Evolutionary conservation across 1,284 basidiomycete genomes (phyloP).

Genomic region (Phellinidium pouzarii): DNA sequence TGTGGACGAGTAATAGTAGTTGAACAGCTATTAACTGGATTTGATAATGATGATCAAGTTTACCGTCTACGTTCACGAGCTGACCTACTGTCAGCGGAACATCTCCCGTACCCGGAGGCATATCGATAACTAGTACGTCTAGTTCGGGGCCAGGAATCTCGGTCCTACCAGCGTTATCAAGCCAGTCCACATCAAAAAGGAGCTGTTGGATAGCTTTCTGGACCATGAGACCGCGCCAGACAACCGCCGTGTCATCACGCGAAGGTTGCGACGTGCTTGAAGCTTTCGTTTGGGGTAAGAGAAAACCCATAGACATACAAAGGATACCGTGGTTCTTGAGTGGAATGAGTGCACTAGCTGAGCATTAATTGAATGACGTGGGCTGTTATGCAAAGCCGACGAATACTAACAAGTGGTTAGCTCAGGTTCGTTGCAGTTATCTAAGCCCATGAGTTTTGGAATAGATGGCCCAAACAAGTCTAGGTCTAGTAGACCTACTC

Average conservation of each 20-base stretch:
- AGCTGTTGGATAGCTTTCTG: conserved; percentile 98
- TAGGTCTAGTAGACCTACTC: conserved; percentile 87
- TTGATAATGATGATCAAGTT: conserved; percentile 20
- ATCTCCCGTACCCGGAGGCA: conserved; percentile 97
- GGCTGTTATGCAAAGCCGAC: neutral
- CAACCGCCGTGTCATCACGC: conserved; percentile 68
- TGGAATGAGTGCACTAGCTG: conserved; percentile 78
- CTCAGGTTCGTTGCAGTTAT: conserved; percentile 72
- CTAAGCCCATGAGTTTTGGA: conserved; percentile 93
- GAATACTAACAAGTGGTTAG: conserved; percentile 60
- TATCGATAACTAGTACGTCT: conserved; percentile 90
- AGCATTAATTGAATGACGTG: neutral
- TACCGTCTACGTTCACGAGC: conserved; percentile 82
- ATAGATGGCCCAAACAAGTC: conserved; percentile 96
- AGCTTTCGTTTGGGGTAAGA: conserved; percentile 47
- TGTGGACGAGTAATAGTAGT: neutral
- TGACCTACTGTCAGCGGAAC: conserved; percentile 92
- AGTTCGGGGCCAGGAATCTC: conserved; percentile 41
- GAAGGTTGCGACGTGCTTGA: conserved; percentile 31
- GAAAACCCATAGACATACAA: conserved; percentile 97
- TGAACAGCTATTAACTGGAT: neutral
- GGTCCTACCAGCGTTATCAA: conserved; percentile 23
- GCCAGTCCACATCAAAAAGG: conserved; percentile 96
- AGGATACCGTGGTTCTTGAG: conserved; percentile 86
- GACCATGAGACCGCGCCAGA: conserved; percentile 98